These are phyloP conservation scores for Psilocybe mexicana DNA, from an alignment of 1,284 basidiomycete species.

Conservation along the genomic window DNA sequence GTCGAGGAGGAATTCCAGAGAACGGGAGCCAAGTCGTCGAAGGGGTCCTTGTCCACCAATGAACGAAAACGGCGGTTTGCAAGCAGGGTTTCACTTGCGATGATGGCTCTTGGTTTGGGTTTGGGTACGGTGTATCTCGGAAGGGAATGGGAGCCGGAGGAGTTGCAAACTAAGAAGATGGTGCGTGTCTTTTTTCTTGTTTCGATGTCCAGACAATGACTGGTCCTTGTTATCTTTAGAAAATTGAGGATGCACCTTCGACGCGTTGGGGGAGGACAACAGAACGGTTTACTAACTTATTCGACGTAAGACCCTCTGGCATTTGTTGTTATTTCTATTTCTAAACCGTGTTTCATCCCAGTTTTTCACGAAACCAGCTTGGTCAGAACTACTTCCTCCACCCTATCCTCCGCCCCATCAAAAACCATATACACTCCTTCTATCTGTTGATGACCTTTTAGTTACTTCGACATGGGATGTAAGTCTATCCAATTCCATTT, in stretches of 20 bases:
- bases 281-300: slow-evolving; percentile 58
- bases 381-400: slow-evolving; percentile 89
- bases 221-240: slow-evolving; percentile 35
- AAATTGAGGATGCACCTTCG: slow-evolving; percentile 53
- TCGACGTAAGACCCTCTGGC: slow-evolving; percentile 51
- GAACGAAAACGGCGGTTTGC: slow-evolving; percentile 65
- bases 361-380: slow-evolving; percentile 92
- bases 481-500: slow-evolving; percentile 34
- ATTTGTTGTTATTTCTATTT: background rate
- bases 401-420: slow-evolving; percentile 83
- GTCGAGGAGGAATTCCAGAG: slow-evolving; percentile 37
- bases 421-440: slow-evolving; percentile 89
- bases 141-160: slow-evolving; percentile 61
- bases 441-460: slow-evolving; percentile 92
- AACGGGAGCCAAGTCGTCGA: slow-evolving; percentile 75
- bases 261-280: slow-evolving; percentile 64
- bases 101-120: slow-evolving; percentile 48
- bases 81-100: slow-evolving; percentile 53
- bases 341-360: slow-evolving; percentile 31
- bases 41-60: slow-evolving; percentile 69
- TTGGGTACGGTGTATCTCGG: slow-evolving; percentile 53
- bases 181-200: slow-evolving; percentile 36
- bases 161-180: slow-evolving; percentile 51
- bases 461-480: slow-evolving; percentile 95
- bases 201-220: background rate